These are phyloP conservation scores for Cryphonectria parasitica DNA, from an alignment of 2,329 filamentous ascomycete species.

Conservation along the genomic window DNA sequence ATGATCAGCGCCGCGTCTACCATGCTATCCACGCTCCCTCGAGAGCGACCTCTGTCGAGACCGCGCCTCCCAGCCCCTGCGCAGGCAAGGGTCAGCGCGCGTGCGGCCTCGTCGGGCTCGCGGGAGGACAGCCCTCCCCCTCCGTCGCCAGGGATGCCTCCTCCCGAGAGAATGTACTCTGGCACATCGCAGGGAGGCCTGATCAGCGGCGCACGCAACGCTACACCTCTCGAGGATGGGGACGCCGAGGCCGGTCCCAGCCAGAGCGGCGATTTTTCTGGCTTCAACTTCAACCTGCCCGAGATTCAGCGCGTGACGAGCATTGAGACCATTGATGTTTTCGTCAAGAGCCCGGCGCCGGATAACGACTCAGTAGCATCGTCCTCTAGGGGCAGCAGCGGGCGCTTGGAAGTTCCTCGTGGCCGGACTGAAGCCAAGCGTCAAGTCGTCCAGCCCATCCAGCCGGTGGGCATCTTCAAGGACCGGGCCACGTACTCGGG, in stretches of 20 bases:
- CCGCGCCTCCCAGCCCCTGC: slow-evolving; percentile 73
- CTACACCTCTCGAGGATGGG: slow-evolving; percentile 36
- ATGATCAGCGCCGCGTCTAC: slow-evolving; percentile 42
- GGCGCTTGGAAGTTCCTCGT: neutral
- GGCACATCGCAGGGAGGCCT: slow-evolving; percentile 51
- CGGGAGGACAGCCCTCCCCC: slow-evolving; percentile 45
- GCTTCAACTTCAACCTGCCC: slow-evolving; percentile 30
- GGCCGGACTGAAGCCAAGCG: slow-evolving; percentile 35
- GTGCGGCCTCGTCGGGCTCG: slow-evolving; percentile 33
- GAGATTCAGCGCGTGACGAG: slow-evolving; percentile 31
- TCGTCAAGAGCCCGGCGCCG: slow-evolving; percentile 26
- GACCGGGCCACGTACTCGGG: slow-evolving; percentile 66
- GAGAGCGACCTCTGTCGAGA: slow-evolving; percentile 66
- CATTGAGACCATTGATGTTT: slow-evolving; percentile 25
- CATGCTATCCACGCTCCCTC: slow-evolving; percentile 57
- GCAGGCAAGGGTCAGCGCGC: slow-evolving; percentile 61
- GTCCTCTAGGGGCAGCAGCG: neutral
- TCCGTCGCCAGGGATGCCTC: slow-evolving; percentile 44
- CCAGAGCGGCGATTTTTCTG: slow-evolving; percentile 24
- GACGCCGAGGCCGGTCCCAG: slow-evolving; percentile 30
- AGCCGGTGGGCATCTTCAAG: slow-evolving; percentile 51
- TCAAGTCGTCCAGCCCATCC: slow-evolving; percentile 45
- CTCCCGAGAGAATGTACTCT: slow-evolving; percentile 52
- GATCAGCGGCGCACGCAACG: slow-evolving; percentile 56
- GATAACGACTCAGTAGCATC: slow-evolving; percentile 7